Evolutionary conservation across 2,329 filamentous ascomycete species (phyloP), one percentile per base, ranked within the genome.

Genomic region (Cladophialophora immunda): DNA sequence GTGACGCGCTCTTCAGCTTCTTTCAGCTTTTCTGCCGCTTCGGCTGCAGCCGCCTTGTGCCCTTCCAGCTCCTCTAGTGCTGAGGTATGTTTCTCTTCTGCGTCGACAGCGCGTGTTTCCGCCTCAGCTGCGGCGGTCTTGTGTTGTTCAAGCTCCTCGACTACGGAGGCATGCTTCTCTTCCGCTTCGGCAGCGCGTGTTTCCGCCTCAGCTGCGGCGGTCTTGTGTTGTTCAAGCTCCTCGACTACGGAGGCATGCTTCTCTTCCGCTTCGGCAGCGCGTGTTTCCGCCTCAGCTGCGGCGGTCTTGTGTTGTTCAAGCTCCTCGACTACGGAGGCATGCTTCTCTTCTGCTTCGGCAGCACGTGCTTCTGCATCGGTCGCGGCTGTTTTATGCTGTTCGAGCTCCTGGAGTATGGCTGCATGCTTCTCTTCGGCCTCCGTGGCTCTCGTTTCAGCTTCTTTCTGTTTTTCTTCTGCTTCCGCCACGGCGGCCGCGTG

Each of bases 401-500:
- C 58, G 32, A 61, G 30, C 38, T 61, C 58, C 36, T 54, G 29
- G 11, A 45, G 25, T 15, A 34, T 52, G 22, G 41, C 58, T 50
- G 58, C 45, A 9, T 60, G 60, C 27, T 55, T 41, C 25, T 36
- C 47, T 22, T 56, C 52, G 7, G n/a, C 30, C n/a, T 65, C 45
- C 15, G 38, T n/a, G n/a, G 17, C 17, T n/a, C 38, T 15, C 38
- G 17, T 17, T 25, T 60, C 58, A 8, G 58, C 38, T 52, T 47
- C 58, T 11, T 60, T 34, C 25, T 64, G 58, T 34, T 59, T 66
- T 47, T 60, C 47, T 36, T 58, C 34, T 22, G 63, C 36, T n/a
- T 62, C 65, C 19, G 62, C 32, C 17, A 66, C 30, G n/a, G 50
- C 53, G 25, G 36, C 36, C 4, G 25, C 9, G 45, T 67, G 64